Conservation (phyloP, 2,329 filamentous ascomycete species). For the Didymella exigua region DNA sequence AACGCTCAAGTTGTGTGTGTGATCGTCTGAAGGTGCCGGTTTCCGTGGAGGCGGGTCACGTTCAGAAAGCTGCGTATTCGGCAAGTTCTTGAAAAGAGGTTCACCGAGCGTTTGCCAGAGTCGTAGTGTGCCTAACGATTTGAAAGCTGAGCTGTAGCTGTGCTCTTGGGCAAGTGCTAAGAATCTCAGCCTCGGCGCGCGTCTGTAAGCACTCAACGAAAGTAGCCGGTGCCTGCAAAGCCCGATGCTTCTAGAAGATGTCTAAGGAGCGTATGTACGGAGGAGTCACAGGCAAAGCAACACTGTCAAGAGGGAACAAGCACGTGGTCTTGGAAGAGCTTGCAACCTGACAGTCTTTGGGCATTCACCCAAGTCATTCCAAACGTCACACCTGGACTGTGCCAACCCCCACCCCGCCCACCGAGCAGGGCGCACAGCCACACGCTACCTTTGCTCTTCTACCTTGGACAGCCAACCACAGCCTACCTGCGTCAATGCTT, state of each 20-base stretch:
- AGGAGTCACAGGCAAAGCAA: constrained; percentile 3
- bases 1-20: constrained; percentile 3
- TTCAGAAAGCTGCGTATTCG: neutral
- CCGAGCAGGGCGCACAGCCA: constrained; percentile 18
- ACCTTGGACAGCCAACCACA: constrained; percentile 17
- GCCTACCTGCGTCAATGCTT: constrained; percentile 4
- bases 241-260: neutral
- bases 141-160: constrained; percentile 2
- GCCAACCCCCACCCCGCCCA: constrained; percentile 8
- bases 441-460: constrained; percentile 10
- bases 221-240: constrained; percentile 7
- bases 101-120: constrained; percentile 18
- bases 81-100: neutral
- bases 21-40: constrained; percentile 8
- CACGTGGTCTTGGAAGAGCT: constrained; percentile 14
- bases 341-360: constrained; percentile 15
- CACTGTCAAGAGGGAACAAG: neutral
- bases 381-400: constrained; percentile 18
- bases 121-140: constrained; percentile 16
- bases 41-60: constrained; percentile 8
- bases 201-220: constrained; percentile 32
- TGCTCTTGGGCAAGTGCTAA: constrained; percentile 22
- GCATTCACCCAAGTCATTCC: constrained; percentile 16
- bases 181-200: constrained; percentile 32
- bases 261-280: constrained; percentile 10